phyloP scores from a whole-genome alignment of 352 stramenopile genomes.

The Phytophthora quininea region DNA sequence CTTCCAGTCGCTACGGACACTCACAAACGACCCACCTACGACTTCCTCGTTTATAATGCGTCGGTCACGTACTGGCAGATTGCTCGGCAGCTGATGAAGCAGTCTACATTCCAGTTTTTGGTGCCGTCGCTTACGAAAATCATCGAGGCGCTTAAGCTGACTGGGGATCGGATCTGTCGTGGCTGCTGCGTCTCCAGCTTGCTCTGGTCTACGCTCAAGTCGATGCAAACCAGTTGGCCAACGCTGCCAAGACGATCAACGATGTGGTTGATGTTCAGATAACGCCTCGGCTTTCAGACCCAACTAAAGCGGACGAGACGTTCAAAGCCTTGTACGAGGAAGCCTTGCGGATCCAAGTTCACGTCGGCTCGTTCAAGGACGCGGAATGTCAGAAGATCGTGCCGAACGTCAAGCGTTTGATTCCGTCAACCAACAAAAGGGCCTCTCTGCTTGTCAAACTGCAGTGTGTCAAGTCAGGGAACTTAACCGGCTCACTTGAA shows the following conservation, averaged over 20 bases:
- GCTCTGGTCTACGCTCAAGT: conserved; percentile 72
- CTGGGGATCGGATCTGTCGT: conserved; percentile 70
- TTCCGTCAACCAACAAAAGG: conserved; percentile 47
- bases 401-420: conserved; percentile 57
- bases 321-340: conserved; percentile 65
- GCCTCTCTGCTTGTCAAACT: conserved; percentile 61
- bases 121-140: conserved; percentile 65
- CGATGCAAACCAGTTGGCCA: conserved; percentile 64
- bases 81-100: conserved; percentile 83
- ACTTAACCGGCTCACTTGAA: conserved; percentile 40
- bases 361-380: conserved; percentile 79
- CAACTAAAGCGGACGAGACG: conserved; percentile 25
- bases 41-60: conserved; percentile 93
- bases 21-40: conserved; percentile 71
- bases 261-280: conserved; percentile 75
- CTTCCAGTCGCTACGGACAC: conserved; percentile 72
- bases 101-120: conserved; percentile 74
- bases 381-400: conserved; percentile 78
- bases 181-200: conserved; percentile 68
- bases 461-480: conserved; percentile 67
- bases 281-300: conserved; percentile 42
- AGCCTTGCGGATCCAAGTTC: conserved; percentile 67
- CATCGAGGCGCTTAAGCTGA: conserved; percentile 70
- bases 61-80: conserved; percentile 89
- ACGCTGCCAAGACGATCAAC: conserved; percentile 63